These are phyloP conservation scores for Rhizopogon vulgaris DNA, from an alignment of 768 basidiomycete genomes.

Conservation along the genomic window DNA sequence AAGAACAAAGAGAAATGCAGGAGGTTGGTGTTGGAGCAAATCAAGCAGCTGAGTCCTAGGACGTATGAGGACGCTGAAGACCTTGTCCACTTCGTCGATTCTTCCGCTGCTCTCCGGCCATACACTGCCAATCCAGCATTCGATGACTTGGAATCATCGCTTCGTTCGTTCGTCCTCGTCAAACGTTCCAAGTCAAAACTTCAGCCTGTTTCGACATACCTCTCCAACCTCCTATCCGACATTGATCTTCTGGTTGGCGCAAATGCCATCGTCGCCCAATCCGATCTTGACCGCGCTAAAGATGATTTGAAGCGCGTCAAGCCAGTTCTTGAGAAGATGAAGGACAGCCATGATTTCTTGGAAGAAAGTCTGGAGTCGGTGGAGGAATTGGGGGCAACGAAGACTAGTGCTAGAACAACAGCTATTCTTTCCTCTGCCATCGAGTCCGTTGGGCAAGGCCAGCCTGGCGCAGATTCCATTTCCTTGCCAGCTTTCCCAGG, in stretches of 20 bases:
- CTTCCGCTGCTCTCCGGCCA: constrained; percentile 65
- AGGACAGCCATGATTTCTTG: constrained; percentile 60
- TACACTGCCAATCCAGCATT: constrained; percentile 66
- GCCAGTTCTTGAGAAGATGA: constrained; percentile 88
- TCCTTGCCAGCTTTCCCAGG: constrained; percentile 80
- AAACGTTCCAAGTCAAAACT: constrained; percentile 97
- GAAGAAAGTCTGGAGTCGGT: constrained; percentile 73
- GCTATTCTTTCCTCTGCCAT: constrained; percentile 60
- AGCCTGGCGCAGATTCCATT: constrained; percentile 53
- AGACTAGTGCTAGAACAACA: constrained; percentile 49
- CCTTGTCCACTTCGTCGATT: constrained; percentile 98
- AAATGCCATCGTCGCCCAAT: constrained; percentile 81
- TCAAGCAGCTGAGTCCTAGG: constrained; percentile 85
- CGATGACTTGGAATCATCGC: constrained; percentile 79
- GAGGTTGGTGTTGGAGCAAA: constrained; percentile 85
- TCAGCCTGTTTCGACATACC: constrained; percentile 86
- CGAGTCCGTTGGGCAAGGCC: constrained; percentile 70
- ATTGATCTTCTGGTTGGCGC: constrained; percentile 81
- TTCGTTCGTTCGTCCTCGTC: constrained; percentile 91
- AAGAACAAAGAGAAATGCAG: constrained; percentile 92
- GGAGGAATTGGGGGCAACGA: constrained; percentile 69
- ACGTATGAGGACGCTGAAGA: constrained; percentile 90
- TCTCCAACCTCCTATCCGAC: constrained; percentile 84
- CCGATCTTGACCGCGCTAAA: constrained; percentile 67
- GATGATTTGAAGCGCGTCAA: constrained; percentile 61